These are phyloP conservation scores for Kurtzmaniella quercitrusa DNA, from an alignment of 1,139 yeast species.

Conservation along the genomic window DNA sequence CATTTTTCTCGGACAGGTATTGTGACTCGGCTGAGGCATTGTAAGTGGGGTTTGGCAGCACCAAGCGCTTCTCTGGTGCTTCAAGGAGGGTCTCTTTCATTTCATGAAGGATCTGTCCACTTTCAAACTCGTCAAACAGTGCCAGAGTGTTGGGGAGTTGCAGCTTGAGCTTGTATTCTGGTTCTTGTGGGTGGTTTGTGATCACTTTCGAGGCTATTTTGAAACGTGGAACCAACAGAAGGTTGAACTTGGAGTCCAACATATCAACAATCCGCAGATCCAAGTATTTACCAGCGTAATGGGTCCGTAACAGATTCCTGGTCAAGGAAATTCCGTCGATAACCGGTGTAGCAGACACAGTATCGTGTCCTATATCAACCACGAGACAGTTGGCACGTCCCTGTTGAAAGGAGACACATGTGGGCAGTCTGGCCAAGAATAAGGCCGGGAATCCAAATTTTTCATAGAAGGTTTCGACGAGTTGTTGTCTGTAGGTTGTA, in stretches of 20 bases:
- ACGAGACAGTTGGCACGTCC: slow-evolving; percentile 93
- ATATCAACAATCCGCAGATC: slow-evolving; percentile 39
- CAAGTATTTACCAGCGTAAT: slow-evolving; percentile 59
- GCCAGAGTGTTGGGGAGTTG: slow-evolving; percentile 31
- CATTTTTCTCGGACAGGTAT: slow-evolving; percentile 28
- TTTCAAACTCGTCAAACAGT: slow-evolving; percentile 35
- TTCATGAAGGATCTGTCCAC: slow-evolving; percentile 44
- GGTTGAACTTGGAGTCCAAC: slow-evolving; percentile 17
- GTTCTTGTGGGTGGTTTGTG: slow-evolving; percentile 28
- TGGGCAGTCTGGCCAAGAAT: slow-evolving; percentile 79
- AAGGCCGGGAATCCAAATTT: slow-evolving; percentile 77
- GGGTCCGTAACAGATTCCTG: slow-evolving; percentile 65
- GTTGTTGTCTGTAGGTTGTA: slow-evolving; percentile 59
- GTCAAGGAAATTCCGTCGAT: slow-evolving; percentile 86
- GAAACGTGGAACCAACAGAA: slow-evolving; percentile 23
- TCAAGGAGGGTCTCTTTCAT: slow-evolving; percentile 64
- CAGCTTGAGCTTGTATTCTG: slow-evolving; percentile 27
- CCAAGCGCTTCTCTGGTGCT: slow-evolving; percentile 42
- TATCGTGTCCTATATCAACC: slow-evolving; percentile 87
- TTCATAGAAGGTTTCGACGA: slow-evolving; percentile 76
- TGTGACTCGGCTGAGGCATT: slow-evolving; percentile 20
- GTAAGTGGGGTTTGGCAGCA: slow-evolving; percentile 14
- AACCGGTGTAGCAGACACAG: slow-evolving; percentile 84
- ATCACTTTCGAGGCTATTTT: slow-evolving; percentile 31
- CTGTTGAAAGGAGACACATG: slow-evolving; percentile 87